Evolutionary conservation across 192 early-diverging fungal species (phyloP).

Genomic region (Gigaspora rosea): DNA sequence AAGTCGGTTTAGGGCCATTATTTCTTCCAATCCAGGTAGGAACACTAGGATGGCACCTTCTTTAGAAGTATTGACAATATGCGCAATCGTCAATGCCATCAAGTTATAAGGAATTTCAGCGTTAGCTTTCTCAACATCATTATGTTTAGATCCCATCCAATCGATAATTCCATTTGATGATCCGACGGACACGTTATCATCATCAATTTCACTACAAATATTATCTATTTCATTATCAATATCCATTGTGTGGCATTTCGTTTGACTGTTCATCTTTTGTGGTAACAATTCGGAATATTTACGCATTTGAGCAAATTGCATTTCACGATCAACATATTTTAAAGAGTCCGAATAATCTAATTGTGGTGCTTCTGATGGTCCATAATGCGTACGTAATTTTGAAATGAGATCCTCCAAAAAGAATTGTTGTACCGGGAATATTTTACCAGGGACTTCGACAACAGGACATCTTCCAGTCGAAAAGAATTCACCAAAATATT

Average conservation of each 20-base stretch:
- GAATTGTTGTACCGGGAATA: constrained; percentile 58
- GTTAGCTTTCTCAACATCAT: constrained; percentile 43
- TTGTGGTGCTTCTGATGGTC: constrained; percentile 20
- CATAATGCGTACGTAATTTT: constrained; percentile 35
- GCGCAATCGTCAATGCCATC: constrained; percentile 45
- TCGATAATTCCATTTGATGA: constrained; percentile 17
- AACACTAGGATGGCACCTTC: constrained; percentile 77
- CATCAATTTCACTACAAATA: constrained; percentile 42
- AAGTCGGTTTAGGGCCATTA: constrained; percentile 50
- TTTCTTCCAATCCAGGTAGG: constrained; percentile 68
- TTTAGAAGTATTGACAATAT: constrained; percentile 42
- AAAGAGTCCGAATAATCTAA: constrained; percentile 40
- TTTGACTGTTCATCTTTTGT: neutral
- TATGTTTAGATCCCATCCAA: constrained; percentile 41
- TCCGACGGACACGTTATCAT: constrained; percentile 27
- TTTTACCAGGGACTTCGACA: constrained; percentile 59
- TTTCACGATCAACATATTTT: constrained; percentile 49
- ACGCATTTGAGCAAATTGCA: constrained; percentile 35
- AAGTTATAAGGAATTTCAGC: constrained; percentile 45
- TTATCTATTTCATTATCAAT: constrained; percentile 23
- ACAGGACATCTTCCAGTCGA: constrained; percentile 54
- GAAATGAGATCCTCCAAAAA: constrained; percentile 60
- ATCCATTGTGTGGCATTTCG: constrained; percentile 1
- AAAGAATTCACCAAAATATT: constrained; percentile 50
- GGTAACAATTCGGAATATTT: constrained; percentile 24